Evolutionary conservation across 495 filamentous ascomycete genomes (phyloP), one percentile per base, ranked within the genome.

Genomic region (Xylaria longipes): DNA sequence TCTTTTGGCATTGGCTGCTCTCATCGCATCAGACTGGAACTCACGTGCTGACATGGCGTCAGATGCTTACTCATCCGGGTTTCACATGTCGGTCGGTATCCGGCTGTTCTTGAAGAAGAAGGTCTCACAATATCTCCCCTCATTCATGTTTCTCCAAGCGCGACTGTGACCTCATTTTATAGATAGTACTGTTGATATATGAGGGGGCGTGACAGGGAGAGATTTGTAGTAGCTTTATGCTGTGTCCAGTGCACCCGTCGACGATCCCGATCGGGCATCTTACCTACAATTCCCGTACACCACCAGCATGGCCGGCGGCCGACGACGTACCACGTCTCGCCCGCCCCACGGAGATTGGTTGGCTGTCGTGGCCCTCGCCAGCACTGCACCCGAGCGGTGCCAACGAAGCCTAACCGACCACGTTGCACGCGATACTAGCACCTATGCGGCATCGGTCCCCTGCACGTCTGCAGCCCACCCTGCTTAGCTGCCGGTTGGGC

Each of bases 401-500:
- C 69, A 71, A 66, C 69, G 41, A 71, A 65, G 69, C 62, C 62
- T 31, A 65, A 63, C 50, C 50, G 61, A 56, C 61, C 69, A 71
- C 69, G 69, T 71, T 71, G 69, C 69, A 71, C 22, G 60, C 46
- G 25, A 45, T 43, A 22, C 66, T 37, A 70, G 57, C 17, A 62
- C 39, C 20, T 12, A 61, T 29, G 62, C 56, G 37, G 22, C 61
- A 41, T 43, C 69, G 46, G 58, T 46, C 62, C 58, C 62, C 54
- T 71, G 69, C 61, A 6, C 48, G 50, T 48, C 33, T 65, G 69
- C 62, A 60, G 61, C n/a, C 31, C 50, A 64, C 54, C 50, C 60
- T 48, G 61, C 62, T 60, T 66, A 48, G 35, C 29, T 45, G 48
- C 69, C 39, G 69, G 45, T 58, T 66, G 62, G 62, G 69, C 62